Evolutionary conservation across 1,139 yeast species (phyloP).

Genomic region (Saccharomycopsis crataegensis): DNA sequence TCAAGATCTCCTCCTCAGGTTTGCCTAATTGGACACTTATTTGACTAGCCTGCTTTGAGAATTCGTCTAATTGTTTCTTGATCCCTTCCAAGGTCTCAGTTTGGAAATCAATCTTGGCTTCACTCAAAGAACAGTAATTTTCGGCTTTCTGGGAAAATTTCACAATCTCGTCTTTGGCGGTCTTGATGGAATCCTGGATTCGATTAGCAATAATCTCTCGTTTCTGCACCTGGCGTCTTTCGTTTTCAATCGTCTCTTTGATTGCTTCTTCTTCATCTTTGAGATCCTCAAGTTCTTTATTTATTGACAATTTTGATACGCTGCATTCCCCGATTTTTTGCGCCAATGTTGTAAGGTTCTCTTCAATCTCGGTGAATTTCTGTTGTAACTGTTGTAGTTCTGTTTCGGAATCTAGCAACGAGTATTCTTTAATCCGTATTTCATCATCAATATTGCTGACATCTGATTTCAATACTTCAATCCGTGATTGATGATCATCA

Average conservation of each 20-base stretch:
- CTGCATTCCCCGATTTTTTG: background rate
- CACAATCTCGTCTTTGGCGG: background rate
- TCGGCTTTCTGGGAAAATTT: conserved; percentile 4
- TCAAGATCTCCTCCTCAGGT: background rate
- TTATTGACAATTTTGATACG: conserved; percentile 5
- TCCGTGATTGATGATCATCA: background rate
- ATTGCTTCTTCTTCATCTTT: conserved; percentile 12
- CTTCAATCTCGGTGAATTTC: background rate
- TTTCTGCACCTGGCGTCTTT: conserved; percentile 22
- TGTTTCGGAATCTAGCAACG: background rate
- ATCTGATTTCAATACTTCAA: background rate
- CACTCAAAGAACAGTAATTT: conserved; percentile 22
- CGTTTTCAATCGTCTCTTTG: conserved; percentile 25
- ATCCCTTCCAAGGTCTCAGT: conserved; percentile 26
- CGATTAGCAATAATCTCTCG: background rate
- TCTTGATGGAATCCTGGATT: background rate
- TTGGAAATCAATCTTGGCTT: conserved; percentile 27
- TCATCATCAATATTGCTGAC: background rate
- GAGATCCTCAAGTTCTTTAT: background rate
- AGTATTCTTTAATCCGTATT: background rate
- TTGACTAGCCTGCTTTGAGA: conserved; percentile 3
- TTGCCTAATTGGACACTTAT: conserved; percentile 5
- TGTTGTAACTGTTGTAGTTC: background rate
- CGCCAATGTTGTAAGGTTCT: background rate
- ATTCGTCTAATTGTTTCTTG: background rate